These are phyloP conservation scores for Entomortierella parvispora DNA, from an alignment of 192 early-diverging fungal genomes.

Conservation along the genomic window DNA sequence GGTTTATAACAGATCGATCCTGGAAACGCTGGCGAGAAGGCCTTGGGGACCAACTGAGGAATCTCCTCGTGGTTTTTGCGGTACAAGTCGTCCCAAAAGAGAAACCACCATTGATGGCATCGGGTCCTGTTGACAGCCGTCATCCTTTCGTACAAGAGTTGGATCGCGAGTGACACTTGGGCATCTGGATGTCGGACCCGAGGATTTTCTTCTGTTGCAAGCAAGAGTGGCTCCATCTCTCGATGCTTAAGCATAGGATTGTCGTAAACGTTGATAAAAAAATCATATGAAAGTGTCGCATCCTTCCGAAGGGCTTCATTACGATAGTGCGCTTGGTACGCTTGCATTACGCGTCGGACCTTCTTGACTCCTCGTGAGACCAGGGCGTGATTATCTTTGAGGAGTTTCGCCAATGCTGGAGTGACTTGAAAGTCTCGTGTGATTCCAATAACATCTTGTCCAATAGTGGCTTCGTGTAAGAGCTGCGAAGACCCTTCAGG, in stretches of 20 bases:
- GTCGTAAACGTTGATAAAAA: slow-evolving; percentile 58
- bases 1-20: slow-evolving; percentile 68
- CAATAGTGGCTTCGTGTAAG: slow-evolving; percentile 41
- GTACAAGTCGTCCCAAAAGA: slow-evolving; percentile 77
- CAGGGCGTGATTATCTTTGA: slow-evolving; percentile 65
- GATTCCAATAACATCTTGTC: slow-evolving; percentile 61
- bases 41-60: slow-evolving; percentile 53
- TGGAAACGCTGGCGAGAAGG: slow-evolving; percentile 74
- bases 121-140: slow-evolving; percentile 40
- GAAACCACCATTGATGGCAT: slow-evolving; percentile 68
- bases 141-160: slow-evolving; percentile 57
- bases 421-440: slow-evolving; percentile 60
- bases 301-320: slow-evolving; percentile 64
- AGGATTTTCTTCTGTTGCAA: slow-evolving; percentile 49
- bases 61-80: slow-evolving; percentile 64
- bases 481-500: slow-evolving; percentile 46
- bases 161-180: slow-evolving; percentile 28
- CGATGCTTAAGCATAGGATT: slow-evolving; percentile 49
- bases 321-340: slow-evolving; percentile 58
- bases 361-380: slow-evolving; percentile 54
- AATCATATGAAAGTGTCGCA: slow-evolving; percentile 55
- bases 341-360: slow-evolving; percentile 51
- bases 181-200: slow-evolving; percentile 27
- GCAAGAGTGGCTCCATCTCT: slow-evolving; percentile 39
- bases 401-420: slow-evolving; percentile 58